Evolutionary conservation across 1,139 yeast species (phyloP), one percentile per base, ranked within the genome.

Genomic region (Hyphopichia khmerensis): DNA sequence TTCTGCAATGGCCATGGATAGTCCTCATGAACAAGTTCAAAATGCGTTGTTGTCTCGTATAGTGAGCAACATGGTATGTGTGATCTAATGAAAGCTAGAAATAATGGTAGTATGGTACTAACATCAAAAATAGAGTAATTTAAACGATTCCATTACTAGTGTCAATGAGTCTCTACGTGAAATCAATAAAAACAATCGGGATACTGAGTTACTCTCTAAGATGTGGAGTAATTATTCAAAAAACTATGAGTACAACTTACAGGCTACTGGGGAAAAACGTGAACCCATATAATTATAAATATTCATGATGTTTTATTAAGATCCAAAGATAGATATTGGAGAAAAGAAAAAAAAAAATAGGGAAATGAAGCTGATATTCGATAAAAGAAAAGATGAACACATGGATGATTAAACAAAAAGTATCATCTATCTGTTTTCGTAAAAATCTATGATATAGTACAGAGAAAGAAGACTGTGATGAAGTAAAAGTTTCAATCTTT

Each of bases 21-120:
- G 89, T 55, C 97, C 96, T 3, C 95, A 89, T 57, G 95, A 87
- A 55, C 88, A 86, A 57, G 87, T 82, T 8, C 96, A 90, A 56
- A 84, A 80, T 48, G 90, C 90, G 15, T 70, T 89, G 35, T 72
- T 87, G 45, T 78, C 89, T 19, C 79, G 96, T 49, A 87, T 89
- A 31, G 82, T 87, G 43, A 80, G 79, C 58, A 87, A 87, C 52
- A 81, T 87, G 63, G 89, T 81, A 72, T 36, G 87, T 76, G n/a
- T n/a, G n/a, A n/a, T n/a, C n/a, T n/a, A n/a, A n/a, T n/a, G n/a
- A n/a, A n/a, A n/a, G n/a, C n/a, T n/a, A n/a, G n/a, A n/a, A n/a
- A n/a, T n/a, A n/a, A n/a, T n/a, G n/a, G n/a, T n/a, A n/a, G n/a
- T n/a, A 8, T 29, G 10, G n/a, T 26, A 29, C 32, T 15, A 29